These are phyloP conservation scores for Iberis pinnata DNA, from an alignment of 345 rosid species.

Conservation along the genomic window DNA sequence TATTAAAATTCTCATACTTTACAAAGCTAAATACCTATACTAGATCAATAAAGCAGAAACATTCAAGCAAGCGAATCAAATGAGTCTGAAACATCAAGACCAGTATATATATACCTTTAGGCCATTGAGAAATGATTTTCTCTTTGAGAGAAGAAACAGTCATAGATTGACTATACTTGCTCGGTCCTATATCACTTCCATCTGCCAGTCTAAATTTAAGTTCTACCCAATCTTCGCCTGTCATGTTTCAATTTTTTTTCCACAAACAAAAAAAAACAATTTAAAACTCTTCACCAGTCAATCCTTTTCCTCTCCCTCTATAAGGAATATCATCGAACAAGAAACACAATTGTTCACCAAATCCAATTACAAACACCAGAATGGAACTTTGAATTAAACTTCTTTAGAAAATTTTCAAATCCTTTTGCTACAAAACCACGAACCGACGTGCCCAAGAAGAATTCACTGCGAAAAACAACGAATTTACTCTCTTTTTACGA, in stretches of 20 bases:
- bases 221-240: conserved; percentile 45
- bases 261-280: not conserved
- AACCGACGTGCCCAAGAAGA: conserved; percentile 12
- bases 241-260: conserved; percentile 31
- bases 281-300: not conserved
- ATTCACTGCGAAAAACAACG: not conserved
- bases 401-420: conserved; percentile 1
- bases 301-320: not conserved
- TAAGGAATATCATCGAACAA: conserved; percentile 20
- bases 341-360: conserved; percentile 2
- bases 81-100: not conserved
- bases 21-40: conserved; percentile 9
- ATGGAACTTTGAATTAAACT: not conserved
- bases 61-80: conserved; percentile 10
- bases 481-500: not conserved
- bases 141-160: conserved; percentile 61
- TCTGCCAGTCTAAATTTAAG: conserved; percentile 59
- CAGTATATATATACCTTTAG: conserved; percentile 34
- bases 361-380: conserved; percentile 10
- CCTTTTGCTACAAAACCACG: not conserved
- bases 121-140: conserved; percentile 54
- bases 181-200: conserved; percentile 62
- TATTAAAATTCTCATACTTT: conserved; percentile 9
- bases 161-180: conserved; percentile 44
- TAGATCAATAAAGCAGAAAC: conserved; percentile 9